Evolutionary conservation across 2,329 filamentous ascomycete species (phyloP), one percentile per base, ranked within the genome.

Genomic region (Arthrocladium fulminans): DNA sequence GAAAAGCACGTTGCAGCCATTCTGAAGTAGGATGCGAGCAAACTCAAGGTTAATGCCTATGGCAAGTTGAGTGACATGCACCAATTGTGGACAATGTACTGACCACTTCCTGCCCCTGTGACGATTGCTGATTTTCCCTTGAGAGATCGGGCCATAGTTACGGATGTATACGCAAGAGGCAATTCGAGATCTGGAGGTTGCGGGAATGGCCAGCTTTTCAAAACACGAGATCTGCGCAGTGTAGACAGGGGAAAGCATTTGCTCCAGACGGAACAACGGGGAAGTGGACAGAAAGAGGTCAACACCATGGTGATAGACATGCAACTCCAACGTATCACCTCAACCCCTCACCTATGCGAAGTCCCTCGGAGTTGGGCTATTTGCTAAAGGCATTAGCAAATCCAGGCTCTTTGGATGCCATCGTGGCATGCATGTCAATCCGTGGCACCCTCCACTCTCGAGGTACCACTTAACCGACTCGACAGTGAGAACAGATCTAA

Each of bases 81-180:
- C 45, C 4, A 30, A 23, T 15, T 39, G 9, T 20, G 24, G 10
- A 40, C 27, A 34, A 35, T 22, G 23, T 19, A 59, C 61, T 51
- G 60, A 71, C 74, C 74, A 40, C 73, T 76, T 22, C 75, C 74
- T 32, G 72, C 74, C 25, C 75, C 75, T 9, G 74, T 78, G 24
- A 78, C 63, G 40, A 78, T 73, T 10, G 75, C 75, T 10, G 72
- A 56, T 47, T 58, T 58, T 19, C 56, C 56, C 49, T 52, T 46
- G 30, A 55, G 38, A 24, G 50, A 38, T 50, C 52, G 56, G 29
- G 55, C 51, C 55, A 57, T 57, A 6, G 13, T 40, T 22, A 20
- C 6, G 17, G 17, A 5, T 25, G 6, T 10, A 17, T 10, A 22
- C n/a, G 5, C 6, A 40, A 20, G 17, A 22, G 13, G 3, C 22